Base-by-base conservation (phyloP, 805 yeast species). In the Starmerella scarabaei region DNA sequence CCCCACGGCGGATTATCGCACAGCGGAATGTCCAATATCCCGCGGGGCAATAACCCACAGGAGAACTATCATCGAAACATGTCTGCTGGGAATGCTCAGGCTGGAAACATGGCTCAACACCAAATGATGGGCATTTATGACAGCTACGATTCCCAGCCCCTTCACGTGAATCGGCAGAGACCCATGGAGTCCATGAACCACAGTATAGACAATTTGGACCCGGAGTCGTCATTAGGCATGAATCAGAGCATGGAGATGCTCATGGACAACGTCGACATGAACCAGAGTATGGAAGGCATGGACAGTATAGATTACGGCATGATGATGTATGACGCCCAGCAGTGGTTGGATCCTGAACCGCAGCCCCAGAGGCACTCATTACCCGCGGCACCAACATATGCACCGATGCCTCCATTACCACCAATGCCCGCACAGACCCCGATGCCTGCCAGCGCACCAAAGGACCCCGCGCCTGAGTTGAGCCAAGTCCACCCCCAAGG, bases 401-500 rank as follows among this genome's bases (percentile, higher is more conserved):
- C 23, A 5, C 34, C 15, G 34, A 14, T 17, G 16, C 26, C 16
- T 19, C 33, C 6, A 18, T 5, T n/a, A 4, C 17, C 4, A 11
- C 23, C 7, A n/a, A 9, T 11, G 26, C 11, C 26, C 11, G 12
- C 17, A 34, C 37, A 4, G 30, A 21, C 12, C 36, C 30, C 17
- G 24, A 11, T 15, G 8, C 14, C 14, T 21, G 16, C 15, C 9
- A 15, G n/a, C n/a, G n/a, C n/a, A n/a, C n/a, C n/a, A n/a, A n/a
- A n/a, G n/a, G n/a, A n/a, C n/a, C n/a, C n/a, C n/a, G n/a, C n/a
- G 3, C 16, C 5, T 16, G 30, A 12, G 26, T 29, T 28, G 24
- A 26, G 21, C 23, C 38, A 31, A 17, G 48, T 41, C 12, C 44
- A 44, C 20, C 48, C 48, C 17, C 40, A 44, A 28, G 48, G 48